These are phyloP conservation scores for Rhynchosporium agropyri DNA, from an alignment of 2,329 filamentous ascomycete genomes.

Conservation along the genomic window DNA sequence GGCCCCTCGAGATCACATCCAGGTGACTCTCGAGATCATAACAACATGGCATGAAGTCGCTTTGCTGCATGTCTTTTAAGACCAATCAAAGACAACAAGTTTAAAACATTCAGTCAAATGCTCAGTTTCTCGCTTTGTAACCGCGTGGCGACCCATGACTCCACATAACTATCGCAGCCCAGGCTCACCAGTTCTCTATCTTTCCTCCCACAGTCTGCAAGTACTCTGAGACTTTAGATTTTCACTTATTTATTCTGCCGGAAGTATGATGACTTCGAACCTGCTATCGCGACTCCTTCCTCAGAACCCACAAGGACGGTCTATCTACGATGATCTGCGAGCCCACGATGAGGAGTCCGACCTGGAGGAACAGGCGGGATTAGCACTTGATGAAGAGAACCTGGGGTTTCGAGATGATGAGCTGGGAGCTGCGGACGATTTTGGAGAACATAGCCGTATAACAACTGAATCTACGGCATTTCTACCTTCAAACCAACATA, in stretches of 20 bases:
- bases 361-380: constrained; percentile 40
- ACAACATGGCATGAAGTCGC: constrained; percentile 31
- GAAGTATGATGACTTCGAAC: constrained; percentile 42
- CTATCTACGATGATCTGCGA: constrained; percentile 44
- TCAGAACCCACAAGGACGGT: constrained; percentile 39
- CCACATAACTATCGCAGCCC: constrained; percentile 19
- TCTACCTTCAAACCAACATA: constrained; percentile 32
- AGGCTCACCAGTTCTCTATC: constrained; percentile 4
- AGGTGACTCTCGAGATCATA: constrained; percentile 29
- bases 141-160: constrained; percentile 29
- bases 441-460: constrained; percentile 40
- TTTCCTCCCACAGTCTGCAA: constrained; percentile 8
- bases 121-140: constrained; percentile 25
- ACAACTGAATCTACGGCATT: constrained; percentile 42
- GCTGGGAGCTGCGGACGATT: constrained; percentile 38
- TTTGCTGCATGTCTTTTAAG: background rate
- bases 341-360: constrained; percentile 42
- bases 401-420: constrained; percentile 42
- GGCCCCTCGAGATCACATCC: constrained; percentile 16
- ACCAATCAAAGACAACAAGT: constrained; percentile 7
- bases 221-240: background rate
- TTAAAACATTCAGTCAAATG: constrained; percentile 24
- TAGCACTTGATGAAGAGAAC: constrained; percentile 43
- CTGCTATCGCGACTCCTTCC: constrained; percentile 42
- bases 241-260: background rate